Evolutionary conservation across 495 filamentous ascomycete genomes (phyloP), one percentile per base, ranked within the genome.

Genomic region (Daldinia caldariorum): DNA sequence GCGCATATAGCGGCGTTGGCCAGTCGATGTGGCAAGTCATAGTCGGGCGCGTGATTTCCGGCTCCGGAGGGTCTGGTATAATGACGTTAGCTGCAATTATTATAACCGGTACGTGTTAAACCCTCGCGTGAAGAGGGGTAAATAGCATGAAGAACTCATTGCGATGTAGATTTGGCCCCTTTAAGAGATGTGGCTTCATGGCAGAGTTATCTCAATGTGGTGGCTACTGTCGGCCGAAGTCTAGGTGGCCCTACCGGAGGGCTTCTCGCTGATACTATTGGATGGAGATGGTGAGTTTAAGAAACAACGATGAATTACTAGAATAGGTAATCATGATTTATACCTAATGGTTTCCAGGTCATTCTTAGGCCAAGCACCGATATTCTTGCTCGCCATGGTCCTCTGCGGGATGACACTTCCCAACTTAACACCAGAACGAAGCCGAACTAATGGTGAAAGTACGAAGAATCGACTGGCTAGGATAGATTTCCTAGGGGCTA

Each of bases 121-220:
- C 57, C n/a, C 10, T 26, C 54, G 29, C 26, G 3, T 5, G 26
- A 4, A 18, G 16, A 9, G 0, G 4, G 18, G 38, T 18, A 32
- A 1, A 0, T n/a, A 67, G 9, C 37, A 32, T 38, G 29, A 6
- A 58, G 49, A 31, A 10, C 55, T 76, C 5, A 83, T 79, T 45
- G 79, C 83, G 55, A 10, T 58, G 8, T 10, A 82, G 89, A 92
- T 63, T 79, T 91, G 4, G 83, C 91, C 1, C 88, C 89, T 8
- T 76, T 86, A n/a, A 81, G 86, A n/a, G 86, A 92, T n/a, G 81
- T 91, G 0, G 90, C 88, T 7, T 78, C 82, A 10, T 92, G 88
- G 88, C 82, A 88, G 50, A 85, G 87, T 8, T 90, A 89, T 73
- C 80, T 90, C 22, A 91, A 92, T 63, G 82, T 91, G 12, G 79